phyloP scores from a whole-genome alignment of 2,329 filamentous ascomycete genomes.

The Cercospora canescens region DNA sequence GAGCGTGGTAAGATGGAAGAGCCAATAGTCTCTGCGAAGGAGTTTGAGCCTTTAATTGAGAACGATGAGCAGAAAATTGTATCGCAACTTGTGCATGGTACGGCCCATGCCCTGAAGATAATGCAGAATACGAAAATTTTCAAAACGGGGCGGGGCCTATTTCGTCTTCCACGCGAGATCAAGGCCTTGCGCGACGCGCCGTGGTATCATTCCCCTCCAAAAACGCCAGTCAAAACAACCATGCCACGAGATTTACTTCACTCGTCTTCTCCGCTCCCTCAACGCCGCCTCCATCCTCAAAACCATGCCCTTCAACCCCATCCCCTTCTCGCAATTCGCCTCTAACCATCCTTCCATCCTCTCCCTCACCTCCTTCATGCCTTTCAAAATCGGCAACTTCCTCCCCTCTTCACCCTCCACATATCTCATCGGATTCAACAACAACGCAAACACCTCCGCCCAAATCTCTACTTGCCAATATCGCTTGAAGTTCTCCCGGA shows the following conservation, averaged over 20 bases:
- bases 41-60: no score
- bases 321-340: slow-evolving; percentile 76
- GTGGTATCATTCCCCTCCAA: background rate
- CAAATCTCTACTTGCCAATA: slow-evolving; percentile 98
- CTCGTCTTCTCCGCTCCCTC: slow-evolving; percentile 45
- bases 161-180: background rate
- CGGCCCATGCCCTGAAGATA: background rate
- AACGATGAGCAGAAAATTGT: background rate
- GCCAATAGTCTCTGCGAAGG: no score
- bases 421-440: slow-evolving; percentile 77
- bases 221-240: background rate
- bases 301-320: slow-evolving; percentile 57
- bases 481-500: slow-evolving; percentile 81
- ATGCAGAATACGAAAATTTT: background rate
- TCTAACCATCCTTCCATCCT: slow-evolving; percentile 84
- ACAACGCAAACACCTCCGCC: slow-evolving; percentile 75
- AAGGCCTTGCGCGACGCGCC: background rate
- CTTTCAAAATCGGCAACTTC: slow-evolving; percentile 71
- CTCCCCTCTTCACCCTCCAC: slow-evolving; percentile 63
- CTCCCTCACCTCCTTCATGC: slow-evolving; percentile 69
- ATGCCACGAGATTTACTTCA: slow-evolving; percentile 12
- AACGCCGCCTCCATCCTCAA: slow-evolving; percentile 68
- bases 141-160: background rate
- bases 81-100: background rate
- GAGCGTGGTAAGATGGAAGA: no score